These are phyloP conservation scores for Austroboletus novae-zelandiae DNA, from an alignment of 1,284 basidiomycete genomes.

Conservation along the genomic window DNA sequence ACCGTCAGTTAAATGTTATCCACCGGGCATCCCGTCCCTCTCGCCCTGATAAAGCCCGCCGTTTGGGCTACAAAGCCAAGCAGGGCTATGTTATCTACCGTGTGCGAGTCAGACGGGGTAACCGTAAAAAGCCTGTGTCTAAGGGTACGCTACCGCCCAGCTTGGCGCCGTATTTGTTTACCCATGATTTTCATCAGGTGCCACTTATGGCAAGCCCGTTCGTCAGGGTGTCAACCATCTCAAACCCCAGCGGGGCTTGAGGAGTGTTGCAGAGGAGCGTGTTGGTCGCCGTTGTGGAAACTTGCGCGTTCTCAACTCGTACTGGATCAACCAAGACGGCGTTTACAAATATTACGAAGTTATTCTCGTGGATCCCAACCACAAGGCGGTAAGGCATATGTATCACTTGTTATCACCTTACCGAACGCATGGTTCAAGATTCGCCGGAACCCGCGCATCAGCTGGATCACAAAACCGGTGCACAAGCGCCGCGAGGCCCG, in stretches of 20 bases:
- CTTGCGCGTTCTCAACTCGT: slow-evolving; percentile 95
- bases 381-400: slow-evolving; percentile 76
- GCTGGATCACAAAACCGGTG: slow-evolving; percentile 98
- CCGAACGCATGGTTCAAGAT: slow-evolving; percentile 48
- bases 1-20: slow-evolving; percentile 96
- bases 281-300: slow-evolving; percentile 96
- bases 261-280: slow-evolving; percentile 96
- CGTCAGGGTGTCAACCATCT: slow-evolving; percentile 99
- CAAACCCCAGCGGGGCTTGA: slow-evolving; percentile 95
- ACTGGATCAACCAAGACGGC: slow-evolving; percentile 99
- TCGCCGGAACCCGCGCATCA: slow-evolving; percentile 94
- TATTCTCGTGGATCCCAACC: slow-evolving; percentile 93
- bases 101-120: slow-evolving; percentile 95
- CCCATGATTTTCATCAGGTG: slow-evolving; percentile 50
- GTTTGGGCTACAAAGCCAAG: slow-evolving; percentile 99
- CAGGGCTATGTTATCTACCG: slow-evolving; percentile 99
- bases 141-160: slow-evolving; percentile 66
- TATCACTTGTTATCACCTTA: slow-evolving; percentile 1
- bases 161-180: not conserved
- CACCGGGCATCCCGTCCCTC: slow-evolving; percentile 98
- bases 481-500: slow-evolving; percentile 99
- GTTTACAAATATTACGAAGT: slow-evolving; percentile 99
- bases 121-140: slow-evolving; percentile 98
- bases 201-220: slow-evolving; percentile 99
- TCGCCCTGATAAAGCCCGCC: slow-evolving; percentile 98